phyloP scores from a whole-genome alignment of 202 grass and related monocot genomes.

The Alloteropsis angusta region DNA sequence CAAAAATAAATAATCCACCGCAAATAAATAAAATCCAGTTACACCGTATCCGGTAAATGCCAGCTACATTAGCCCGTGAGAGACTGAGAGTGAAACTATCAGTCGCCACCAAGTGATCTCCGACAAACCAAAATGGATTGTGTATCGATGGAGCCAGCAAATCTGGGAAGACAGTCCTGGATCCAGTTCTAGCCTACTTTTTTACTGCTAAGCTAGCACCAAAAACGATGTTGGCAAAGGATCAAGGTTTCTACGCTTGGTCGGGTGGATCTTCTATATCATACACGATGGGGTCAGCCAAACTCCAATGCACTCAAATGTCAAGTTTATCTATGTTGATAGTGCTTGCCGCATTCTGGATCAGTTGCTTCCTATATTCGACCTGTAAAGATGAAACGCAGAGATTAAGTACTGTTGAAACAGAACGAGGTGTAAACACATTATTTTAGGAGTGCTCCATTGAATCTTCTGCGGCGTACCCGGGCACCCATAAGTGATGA shows the following conservation, averaged over 20 bases:
- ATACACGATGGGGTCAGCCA: constrained; percentile 24
- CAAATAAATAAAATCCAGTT: neutral
- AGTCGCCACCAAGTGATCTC: neutral
- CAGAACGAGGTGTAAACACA: neutral
- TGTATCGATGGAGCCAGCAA: too few relatives aligned
- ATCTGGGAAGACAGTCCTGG: neutral
- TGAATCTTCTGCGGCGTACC: constrained; percentile 38
- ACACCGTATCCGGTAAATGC: neutral
- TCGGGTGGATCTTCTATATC: constrained; percentile 18
- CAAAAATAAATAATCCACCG: neutral
- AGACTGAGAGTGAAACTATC: neutral
- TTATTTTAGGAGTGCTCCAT: neutral
- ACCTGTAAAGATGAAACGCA: constrained; percentile 42
- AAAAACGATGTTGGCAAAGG: neutral
- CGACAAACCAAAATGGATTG: neutral
- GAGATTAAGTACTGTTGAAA: neutral
- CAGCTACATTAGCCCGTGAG: neutral
- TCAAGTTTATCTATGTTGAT: constrained; percentile 81
- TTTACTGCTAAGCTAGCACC: constrained; percentile 17
- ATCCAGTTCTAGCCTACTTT: constrained; percentile 11
- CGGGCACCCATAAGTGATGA: constrained; percentile 80
- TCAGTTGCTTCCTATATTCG: constrained; percentile 80
- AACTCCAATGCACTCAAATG: constrained; percentile 41
- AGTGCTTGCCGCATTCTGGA: constrained; percentile 56
- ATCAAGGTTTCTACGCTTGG: constrained; percentile 8